Evolutionary conservation across 495 filamentous ascomycete species (phyloP).

Genomic region (Cudoniella acicularis): DNA sequence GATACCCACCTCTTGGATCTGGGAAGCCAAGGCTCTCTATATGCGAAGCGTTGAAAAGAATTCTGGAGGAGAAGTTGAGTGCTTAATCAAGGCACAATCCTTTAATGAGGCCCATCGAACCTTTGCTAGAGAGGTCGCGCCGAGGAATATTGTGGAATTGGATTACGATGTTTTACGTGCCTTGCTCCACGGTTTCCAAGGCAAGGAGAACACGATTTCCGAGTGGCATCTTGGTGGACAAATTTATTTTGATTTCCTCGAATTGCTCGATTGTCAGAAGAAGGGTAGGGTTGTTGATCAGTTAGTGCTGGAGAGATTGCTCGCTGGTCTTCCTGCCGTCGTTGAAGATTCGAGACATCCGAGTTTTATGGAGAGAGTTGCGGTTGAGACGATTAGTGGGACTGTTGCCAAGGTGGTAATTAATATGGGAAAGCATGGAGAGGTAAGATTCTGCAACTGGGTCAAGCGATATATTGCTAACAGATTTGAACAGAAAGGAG

Average conservation of each 20-base stretch:
- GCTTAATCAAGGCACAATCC: slow-evolving; percentile 69
- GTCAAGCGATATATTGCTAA: slow-evolving; percentile 17
- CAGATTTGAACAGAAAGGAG: slow-evolving; percentile 22
- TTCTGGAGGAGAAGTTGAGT: slow-evolving; percentile 63
- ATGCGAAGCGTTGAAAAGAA: slow-evolving; percentile 65
- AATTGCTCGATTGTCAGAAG: slow-evolving; percentile 39
- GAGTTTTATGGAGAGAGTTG: slow-evolving; percentile 74
- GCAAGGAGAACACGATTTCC: slow-evolving; percentile 37
- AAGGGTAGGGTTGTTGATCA: slow-evolving; percentile 26
- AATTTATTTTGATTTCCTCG: slow-evolving; percentile 79
- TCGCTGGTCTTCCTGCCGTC: slow-evolving; percentile 61
- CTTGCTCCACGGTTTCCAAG: slow-evolving; percentile 65
- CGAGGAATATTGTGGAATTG: slow-evolving; percentile 70
- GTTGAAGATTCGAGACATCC: slow-evolving; percentile 49
- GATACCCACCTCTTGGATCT: slow-evolving; percentile 75
- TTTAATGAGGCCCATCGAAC: slow-evolving; percentile 80
- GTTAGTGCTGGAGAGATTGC: slow-evolving; percentile 53
- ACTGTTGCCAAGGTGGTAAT: slow-evolving; percentile 60
- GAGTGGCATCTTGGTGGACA: slow-evolving; percentile 75
- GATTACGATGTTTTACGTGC: slow-evolving; percentile 63
- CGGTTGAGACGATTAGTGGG: slow-evolving; percentile 63
- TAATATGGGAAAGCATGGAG: slow-evolving; percentile 48
- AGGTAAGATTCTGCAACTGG: slow-evolving; percentile 42
- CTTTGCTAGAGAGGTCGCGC: slow-evolving; percentile 73
- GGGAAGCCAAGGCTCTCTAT: slow-evolving; percentile 80